Evolutionary conservation across 306 rosid species (phyloP).

Genomic region (Rosa chinensis): DNA sequence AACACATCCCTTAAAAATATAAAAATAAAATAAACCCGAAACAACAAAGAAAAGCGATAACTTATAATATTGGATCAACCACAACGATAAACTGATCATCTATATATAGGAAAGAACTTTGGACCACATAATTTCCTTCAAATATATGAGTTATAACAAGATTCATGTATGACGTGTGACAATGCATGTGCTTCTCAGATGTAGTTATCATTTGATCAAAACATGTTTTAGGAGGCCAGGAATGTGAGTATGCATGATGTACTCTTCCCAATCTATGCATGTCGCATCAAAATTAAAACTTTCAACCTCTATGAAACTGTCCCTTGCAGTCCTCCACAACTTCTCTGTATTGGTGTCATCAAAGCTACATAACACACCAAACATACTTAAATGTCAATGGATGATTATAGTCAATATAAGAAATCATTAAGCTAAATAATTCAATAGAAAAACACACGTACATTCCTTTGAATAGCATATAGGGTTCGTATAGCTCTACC

Average conservation of each 20-base stretch:
- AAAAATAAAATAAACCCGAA: too few species aligned
- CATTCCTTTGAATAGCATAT: constrained; percentile 31
- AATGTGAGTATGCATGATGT: constrained; percentile 40
- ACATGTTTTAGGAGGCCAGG: constrained; percentile 41
- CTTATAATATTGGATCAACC: too few species aligned
- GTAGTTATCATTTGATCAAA: constrained; percentile 2
- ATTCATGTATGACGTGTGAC: not conserved
- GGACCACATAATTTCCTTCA: not conserved
- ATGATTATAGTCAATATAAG: not conserved
- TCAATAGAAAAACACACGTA: constrained; percentile 1
- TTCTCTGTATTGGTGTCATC: constrained; percentile 35
- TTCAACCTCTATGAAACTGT: not conserved
- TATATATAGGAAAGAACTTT: too few species aligned
- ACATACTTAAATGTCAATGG: not conserved
- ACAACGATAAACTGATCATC: too few species aligned
- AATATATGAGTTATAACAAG: not conserved
- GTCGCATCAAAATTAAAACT: constrained; percentile 37
- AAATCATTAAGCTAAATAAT: not conserved
- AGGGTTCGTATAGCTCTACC: constrained; percentile 39
- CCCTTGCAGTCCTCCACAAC: not conserved
- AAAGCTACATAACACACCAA: constrained; percentile 27
- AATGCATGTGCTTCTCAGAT: not conserved
- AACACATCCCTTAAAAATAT: too few species aligned
- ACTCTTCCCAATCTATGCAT: constrained; percentile 44
- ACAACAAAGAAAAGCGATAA: too few species aligned